Percentiles rank a stretch among this genome's conserved stretches.
phyloP scores from a whole-genome alignment of 208 protist species.

The Crithidia sp. region DNA sequence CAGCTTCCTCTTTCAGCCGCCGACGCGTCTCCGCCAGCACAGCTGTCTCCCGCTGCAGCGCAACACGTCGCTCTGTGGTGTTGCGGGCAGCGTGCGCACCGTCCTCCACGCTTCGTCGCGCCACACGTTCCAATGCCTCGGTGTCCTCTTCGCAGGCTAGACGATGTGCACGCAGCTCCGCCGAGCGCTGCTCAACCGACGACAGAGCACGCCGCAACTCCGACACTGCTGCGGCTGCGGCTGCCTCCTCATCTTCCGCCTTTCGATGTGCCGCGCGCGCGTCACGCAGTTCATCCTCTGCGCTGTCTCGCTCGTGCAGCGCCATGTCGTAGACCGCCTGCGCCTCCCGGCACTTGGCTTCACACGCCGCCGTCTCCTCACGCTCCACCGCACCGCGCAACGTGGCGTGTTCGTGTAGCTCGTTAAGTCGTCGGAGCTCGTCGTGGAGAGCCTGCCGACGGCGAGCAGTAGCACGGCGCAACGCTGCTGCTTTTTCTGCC shows the following conservation, averaged over 20 bases:
- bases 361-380: conserved; percentile 17
- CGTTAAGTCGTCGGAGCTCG: neutral
- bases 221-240: neutral
- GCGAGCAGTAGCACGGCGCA: conserved; percentile 5
- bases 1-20: conserved; percentile 3
- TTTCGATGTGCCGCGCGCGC: conserved; percentile 4
- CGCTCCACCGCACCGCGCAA: conserved; percentile 9
- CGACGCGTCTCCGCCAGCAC: conserved; percentile 17
- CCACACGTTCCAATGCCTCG: conserved; percentile 7
- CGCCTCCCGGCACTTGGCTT: neutral
- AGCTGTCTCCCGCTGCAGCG: conserved; percentile 2
- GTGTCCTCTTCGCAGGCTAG: conserved; percentile 1
- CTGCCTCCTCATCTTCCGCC: neutral
- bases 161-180: conserved; percentile 11
- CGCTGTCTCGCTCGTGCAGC: conserved; percentile 4
- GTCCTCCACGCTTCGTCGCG: neutral
- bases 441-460: neutral
- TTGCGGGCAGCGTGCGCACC: neutral
- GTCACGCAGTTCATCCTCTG: conserved; percentile 7
- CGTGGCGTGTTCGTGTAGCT: conserved; percentile 10
- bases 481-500: neutral
- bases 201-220: neutral
- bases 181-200: conserved; percentile 8
- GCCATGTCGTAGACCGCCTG: conserved; percentile 14
- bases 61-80: neutral